These are phyloP conservation scores for Bacidia gigantensis DNA, from an alignment of 495 filamentous ascomycete species.

Conservation along the genomic window DNA sequence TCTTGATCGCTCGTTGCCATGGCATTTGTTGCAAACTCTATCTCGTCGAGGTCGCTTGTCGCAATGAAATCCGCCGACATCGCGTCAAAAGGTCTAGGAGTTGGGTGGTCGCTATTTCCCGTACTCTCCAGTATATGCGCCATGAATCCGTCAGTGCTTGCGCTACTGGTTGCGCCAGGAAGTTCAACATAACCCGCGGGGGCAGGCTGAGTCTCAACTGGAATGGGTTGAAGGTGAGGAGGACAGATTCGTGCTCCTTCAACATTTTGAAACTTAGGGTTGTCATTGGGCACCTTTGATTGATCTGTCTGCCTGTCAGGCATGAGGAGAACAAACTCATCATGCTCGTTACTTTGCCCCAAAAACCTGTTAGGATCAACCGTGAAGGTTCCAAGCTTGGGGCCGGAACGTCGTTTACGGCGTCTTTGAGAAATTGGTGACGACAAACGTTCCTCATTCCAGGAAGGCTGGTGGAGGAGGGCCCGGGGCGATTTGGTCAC, in stretches of 20 bases:
- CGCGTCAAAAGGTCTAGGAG: background rate
- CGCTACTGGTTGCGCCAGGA: background rate
- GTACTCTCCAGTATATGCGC: background rate
- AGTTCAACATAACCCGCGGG: background rate
- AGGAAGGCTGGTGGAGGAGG: slow-evolving; percentile 40
- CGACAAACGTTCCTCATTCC: slow-evolving; percentile 29
- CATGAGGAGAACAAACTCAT: background rate
- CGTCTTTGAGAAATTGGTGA: slow-evolving; percentile 20
- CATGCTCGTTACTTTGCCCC: background rate
- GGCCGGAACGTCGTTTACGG: too few relatives aligned
- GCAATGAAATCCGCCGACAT: background rate
- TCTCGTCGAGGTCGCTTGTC: slow-evolving; percentile 1
- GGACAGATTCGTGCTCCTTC: background rate
- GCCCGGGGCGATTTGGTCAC: slow-evolving; percentile 42
- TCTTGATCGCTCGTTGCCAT: background rate
- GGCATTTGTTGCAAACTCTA: background rate
- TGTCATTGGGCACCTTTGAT: background rate
- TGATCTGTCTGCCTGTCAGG: background rate
- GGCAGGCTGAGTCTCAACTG: too few relatives aligned
- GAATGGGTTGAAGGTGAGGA: too few relatives aligned
- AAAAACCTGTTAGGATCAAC: too few relatives aligned
- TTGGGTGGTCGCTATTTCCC: background rate
- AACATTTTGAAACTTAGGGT: background rate
- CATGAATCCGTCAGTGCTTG: background rate
- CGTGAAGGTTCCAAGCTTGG: slow-evolving; percentile 40